Evolutionary conservation across 306 rosid species (phyloP), one percentile per base, ranked within the genome.

Genomic region (Benincasa hispida): DNA sequence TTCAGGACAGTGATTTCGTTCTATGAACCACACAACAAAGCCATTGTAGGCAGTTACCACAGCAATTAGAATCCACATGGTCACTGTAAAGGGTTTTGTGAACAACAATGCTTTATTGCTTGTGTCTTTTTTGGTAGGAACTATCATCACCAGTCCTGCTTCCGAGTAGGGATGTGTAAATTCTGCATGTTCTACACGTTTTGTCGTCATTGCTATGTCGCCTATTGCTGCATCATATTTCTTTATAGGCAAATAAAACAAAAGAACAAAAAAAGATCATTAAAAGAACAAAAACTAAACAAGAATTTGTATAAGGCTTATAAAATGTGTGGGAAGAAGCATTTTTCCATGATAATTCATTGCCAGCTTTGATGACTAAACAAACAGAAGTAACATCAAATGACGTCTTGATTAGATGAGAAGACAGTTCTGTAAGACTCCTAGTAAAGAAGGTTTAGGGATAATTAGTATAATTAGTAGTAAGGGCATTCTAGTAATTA

Each of bases 121-220:
- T 34, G 76, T 14, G 62, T 75, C 76, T 58, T 84, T 59, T 61
- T 18, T 76, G 59, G 79, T 53, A 1, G 82, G 86, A 34, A 82
- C 90, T 48, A 88, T 66, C 92, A 86, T 88, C 72, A 67, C 78
- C 75, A 88, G 72, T 48, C 88, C 90, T 10, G 87, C 70, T 77
- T 86, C 86, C 11, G 83, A 77, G 81, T 82, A 86, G 10, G 90
- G 88, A 24, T 54, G 78, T 19, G 88, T 77, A 81, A 84, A 84
- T 45, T 84, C 88, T 41, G 81, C 90, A 21, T 79, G 30, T 41
- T 67, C 18, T 51, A 59, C 77, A 14, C 88, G 75, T 17, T 5
- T 15, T 0, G 85, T 24, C 21, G 76, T 70, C 37, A 88, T 78
- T 47, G 87, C 73, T 24, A 85, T 82, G 61, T 86, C 87, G 22